Conservation (phyloP, 148 eudicot species). For the Fallopia convolvulus region DNA sequence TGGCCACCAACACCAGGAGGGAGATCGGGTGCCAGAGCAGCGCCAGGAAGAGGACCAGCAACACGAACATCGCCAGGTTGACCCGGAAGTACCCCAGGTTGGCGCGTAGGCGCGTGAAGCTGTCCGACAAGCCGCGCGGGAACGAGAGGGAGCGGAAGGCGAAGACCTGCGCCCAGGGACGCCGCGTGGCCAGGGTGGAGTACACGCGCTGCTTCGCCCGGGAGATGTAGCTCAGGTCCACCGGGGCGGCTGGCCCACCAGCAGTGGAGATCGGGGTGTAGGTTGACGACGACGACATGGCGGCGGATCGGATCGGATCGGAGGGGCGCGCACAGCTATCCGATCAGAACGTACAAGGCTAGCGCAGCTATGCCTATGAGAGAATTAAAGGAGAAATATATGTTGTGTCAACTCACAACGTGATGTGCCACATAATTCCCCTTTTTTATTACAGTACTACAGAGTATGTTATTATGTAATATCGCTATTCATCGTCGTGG, state of each 20-base stretch:
- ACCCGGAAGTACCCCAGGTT: conserved; percentile 59
- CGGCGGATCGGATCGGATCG: not conserved
- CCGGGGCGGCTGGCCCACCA: not conserved
- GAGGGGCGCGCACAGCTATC: too few species aligned
- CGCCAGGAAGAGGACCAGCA: conserved; percentile 52
- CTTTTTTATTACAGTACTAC: too few species aligned
- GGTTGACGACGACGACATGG: not conserved
- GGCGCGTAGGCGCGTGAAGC: conserved; percentile 32
- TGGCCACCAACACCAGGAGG: conserved; percentile 51
- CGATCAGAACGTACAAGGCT: too few species aligned
- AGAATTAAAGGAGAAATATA: too few species aligned
- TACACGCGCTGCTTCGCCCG: conserved; percentile 36
- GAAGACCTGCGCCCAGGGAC: conserved; percentile 52
- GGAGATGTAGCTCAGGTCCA: conserved; percentile 33
- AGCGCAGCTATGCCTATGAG: too few species aligned
- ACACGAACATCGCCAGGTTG: conserved; percentile 55
- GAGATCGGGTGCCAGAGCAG: conserved; percentile 82
- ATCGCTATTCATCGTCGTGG: not conserved
- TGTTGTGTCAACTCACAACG: not conserved
- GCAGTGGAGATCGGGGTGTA: not conserved
- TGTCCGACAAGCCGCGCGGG: conserved; percentile 16
- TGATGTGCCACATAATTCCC: not conserved
- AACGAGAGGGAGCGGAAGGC: conserved; percentile 22
- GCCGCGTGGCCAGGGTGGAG: conserved; percentile 34
- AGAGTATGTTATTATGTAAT: not conserved